These are phyloP conservation scores for Aspergillus incahuasiensis DNA, from an alignment of 495 filamentous ascomycete species.

Conservation along the genomic window DNA sequence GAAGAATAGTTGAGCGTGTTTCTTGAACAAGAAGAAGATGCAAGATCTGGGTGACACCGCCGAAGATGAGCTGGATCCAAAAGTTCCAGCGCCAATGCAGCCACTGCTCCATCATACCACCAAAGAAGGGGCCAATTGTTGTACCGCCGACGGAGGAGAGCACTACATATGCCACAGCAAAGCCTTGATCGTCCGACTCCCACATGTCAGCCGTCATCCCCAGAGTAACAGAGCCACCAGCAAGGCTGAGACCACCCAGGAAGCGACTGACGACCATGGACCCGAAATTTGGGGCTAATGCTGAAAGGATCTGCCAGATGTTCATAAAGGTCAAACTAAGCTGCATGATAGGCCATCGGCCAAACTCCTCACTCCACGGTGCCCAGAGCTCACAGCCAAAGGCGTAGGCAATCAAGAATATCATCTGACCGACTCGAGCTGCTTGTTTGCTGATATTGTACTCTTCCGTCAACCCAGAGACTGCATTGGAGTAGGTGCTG, in stretches of 20 bases:
- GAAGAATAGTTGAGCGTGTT: slow-evolving; percentile 61
- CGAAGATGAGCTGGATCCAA: slow-evolving; percentile 77
- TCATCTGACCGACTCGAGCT: slow-evolving; percentile 60
- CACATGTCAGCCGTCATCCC: slow-evolving; percentile 82
- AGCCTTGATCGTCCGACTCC: slow-evolving; percentile 62
- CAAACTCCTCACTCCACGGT: slow-evolving; percentile 75
- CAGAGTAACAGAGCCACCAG: slow-evolving; percentile 75
- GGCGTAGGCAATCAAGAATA: slow-evolving; percentile 70
- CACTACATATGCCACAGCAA: slow-evolving; percentile 67
- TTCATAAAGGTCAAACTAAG: slow-evolving; percentile 66
- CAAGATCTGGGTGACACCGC: slow-evolving; percentile 57
- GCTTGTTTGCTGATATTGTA: slow-evolving; percentile 61
- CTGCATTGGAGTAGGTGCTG: slow-evolving; percentile 63
- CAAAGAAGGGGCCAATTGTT: slow-evolving; percentile 72
- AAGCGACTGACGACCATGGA: slow-evolving; percentile 61
- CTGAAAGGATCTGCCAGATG: slow-evolving; percentile 69
- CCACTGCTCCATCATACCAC: slow-evolving; percentile 66
- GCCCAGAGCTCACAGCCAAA: slow-evolving; percentile 83
- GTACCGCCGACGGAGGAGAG: slow-evolving; percentile 74
- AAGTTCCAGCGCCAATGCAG: slow-evolving; percentile 73
- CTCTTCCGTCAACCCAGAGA: slow-evolving; percentile 54
- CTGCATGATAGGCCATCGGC: slow-evolving; percentile 71
- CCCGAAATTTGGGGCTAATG: slow-evolving; percentile 63
- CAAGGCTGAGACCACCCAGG: slow-evolving; percentile 66
- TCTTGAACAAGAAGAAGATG: slow-evolving; percentile 67